Evolutionary conservation across 768 basidiomycete genomes (phyloP).

Genomic region (Tulasnella calospora): DNA sequence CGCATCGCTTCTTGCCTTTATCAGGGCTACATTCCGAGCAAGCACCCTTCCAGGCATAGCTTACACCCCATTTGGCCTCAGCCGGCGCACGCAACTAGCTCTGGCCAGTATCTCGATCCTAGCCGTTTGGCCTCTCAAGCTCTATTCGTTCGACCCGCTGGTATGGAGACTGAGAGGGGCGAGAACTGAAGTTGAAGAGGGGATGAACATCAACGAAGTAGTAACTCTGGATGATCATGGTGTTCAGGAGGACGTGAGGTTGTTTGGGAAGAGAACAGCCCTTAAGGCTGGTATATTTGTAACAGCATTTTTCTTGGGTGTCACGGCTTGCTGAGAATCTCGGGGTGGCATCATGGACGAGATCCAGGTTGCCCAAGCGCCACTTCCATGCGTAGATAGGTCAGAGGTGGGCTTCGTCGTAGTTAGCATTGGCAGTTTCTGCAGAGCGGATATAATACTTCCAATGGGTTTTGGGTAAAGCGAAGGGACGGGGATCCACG

Average conservation of each 20-base stretch:
- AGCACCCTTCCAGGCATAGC: neutral
- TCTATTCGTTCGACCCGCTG: neutral
- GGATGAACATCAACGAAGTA: neutral
- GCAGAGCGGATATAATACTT: neutral
- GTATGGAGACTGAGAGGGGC: neutral
- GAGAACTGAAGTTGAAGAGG: neutral
- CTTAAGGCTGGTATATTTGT: neutral
- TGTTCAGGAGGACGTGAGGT: neutral
- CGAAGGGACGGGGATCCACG: too few relatives aligned
- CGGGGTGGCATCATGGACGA: too few relatives aligned
- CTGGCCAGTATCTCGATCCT: neutral
- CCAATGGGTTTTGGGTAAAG: too few relatives aligned
- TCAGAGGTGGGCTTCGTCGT: neutral
- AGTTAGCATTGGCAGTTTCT: neutral
- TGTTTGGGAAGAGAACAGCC: neutral
- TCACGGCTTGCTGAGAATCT: neutral
- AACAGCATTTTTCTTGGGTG: neutral
- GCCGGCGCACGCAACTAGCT: neutral
- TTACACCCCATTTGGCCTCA: neutral
- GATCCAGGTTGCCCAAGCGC: too few relatives aligned
- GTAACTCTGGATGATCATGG: neutral
- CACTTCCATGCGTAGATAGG: too few relatives aligned
- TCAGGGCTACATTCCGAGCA: neutral
- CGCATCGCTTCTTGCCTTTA: neutral
- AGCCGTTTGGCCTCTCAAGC: neutral